Percentiles rank a stretch among this genome's conserved stretches.
phyloP scores from a whole-genome alignment of 108 stramenopile species.

The Epithemia pelagica region DNA sequence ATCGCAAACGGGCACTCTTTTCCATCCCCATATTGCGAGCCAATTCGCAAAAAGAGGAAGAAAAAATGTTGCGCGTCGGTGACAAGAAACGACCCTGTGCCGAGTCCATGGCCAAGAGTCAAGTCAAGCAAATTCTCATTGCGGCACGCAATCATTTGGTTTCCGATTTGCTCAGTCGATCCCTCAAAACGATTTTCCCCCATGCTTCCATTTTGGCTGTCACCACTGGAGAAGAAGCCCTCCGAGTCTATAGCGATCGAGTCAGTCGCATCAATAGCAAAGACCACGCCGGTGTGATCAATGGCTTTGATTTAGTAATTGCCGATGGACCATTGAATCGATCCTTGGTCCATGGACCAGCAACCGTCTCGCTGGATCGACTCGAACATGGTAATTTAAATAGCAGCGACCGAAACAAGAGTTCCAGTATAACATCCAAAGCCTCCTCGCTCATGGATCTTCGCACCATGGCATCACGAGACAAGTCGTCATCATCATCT shows the following conservation, averaged over 20 bases:
- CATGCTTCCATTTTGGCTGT: slow-evolving; percentile 41
- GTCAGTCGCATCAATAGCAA: not conserved
- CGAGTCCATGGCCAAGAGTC: slow-evolving; percentile 23
- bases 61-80: not conserved
- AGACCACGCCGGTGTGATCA: too few relatives aligned
- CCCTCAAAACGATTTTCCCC: slow-evolving; percentile 47
- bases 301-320: not conserved
- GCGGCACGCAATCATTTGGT: slow-evolving; percentile 54
- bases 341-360: not conserved
- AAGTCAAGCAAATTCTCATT: slow-evolving; percentile 53
- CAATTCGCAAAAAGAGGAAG: not conserved
- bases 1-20: slow-evolving; percentile 23
- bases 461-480: too few relatives aligned
- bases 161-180: slow-evolving; percentile 41
- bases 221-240: slow-evolving; percentile 45
- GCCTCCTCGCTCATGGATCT: too few relatives aligned
- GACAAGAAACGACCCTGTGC: slow-evolving; percentile 1
- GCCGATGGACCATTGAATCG: not conserved
- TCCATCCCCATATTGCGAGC: slow-evolving; percentile 23
- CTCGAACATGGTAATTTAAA: not conserved
- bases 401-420: not conserved
- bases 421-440: not conserved
- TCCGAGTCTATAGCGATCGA: slow-evolving; percentile 21
- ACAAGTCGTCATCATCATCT: too few relatives aligned
- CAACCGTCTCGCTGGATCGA: not conserved